Conservation (phyloP, 2,329 filamentous ascomycete species). For the Plenodomus biglobosus region DNA sequence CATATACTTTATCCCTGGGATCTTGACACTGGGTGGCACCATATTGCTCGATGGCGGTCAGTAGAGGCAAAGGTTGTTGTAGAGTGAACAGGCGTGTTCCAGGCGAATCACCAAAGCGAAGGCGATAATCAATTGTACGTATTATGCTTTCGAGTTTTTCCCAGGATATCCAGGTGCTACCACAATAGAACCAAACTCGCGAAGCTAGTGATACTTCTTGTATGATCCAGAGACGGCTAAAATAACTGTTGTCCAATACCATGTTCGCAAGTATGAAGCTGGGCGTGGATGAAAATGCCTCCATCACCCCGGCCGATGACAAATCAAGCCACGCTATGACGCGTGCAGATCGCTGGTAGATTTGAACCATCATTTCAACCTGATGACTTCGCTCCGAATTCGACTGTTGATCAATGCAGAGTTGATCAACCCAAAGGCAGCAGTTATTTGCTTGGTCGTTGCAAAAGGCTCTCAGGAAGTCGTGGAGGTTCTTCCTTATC, state of each 20-base stretch:
- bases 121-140: neutral
- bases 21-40: conserved; percentile 1
- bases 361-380: conserved; percentile 6
- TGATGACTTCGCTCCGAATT: conserved; percentile 6
- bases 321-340: conserved; percentile 6
- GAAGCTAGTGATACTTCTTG: conserved; percentile 4
- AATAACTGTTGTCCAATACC: conserved; percentile 4
- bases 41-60: neutral
- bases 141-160: neutral
- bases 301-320: neutral
- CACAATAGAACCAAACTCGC: conserved; percentile 2
- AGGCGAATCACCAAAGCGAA: too few relatives aligned
- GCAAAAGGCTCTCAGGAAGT: conserved; percentile 5
- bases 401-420: conserved; percentile 7
- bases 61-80: neutral
- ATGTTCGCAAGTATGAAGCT: neutral
- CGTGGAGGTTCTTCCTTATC: neutral
- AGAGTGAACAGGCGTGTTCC: neutral
- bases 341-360: conserved; percentile 2
- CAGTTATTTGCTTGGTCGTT: neutral
- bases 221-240: conserved; percentile 9
- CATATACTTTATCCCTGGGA: conserved; percentile 6
- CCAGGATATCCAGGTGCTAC: conserved; percentile 1
- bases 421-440: conserved; percentile 7
- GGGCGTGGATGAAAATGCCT: neutral